These are phyloP conservation scores for Neofusicoccum umdonicola DNA, from an alignment of 2,329 filamentous ascomycete genomes.

Conservation along the genomic window DNA sequence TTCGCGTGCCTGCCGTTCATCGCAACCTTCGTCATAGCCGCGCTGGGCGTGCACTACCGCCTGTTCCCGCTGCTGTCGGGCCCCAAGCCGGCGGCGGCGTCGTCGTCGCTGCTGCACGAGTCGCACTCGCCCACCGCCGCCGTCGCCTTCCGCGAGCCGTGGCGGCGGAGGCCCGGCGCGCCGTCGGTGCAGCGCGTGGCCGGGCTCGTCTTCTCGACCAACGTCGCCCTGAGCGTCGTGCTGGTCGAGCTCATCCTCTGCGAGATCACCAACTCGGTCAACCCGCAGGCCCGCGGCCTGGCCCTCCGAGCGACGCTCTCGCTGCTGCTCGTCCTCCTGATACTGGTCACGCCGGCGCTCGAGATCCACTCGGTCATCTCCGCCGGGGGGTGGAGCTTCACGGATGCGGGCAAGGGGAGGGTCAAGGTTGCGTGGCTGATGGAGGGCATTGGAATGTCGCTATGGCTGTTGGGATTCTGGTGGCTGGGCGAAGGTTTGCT, in stretches of 20 bases:
- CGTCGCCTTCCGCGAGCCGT: slow-evolving; percentile 21
- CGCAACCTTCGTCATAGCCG: slow-evolving; percentile 65
- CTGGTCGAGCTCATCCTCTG: slow-evolving; percentile 78
- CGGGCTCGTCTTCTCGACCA: slow-evolving; percentile 70
- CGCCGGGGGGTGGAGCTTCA: slow-evolving; percentile 60
- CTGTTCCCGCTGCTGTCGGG: slow-evolving; percentile 72
- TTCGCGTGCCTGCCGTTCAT: slow-evolving; percentile 68
- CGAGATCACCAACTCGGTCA: slow-evolving; percentile 76
- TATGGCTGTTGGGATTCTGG: slow-evolving; percentile 77
- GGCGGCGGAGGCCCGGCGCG: background rate
- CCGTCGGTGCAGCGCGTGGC: slow-evolving; percentile 43
- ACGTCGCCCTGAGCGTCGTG: slow-evolving; percentile 73
- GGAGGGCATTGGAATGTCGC: slow-evolving; percentile 60
- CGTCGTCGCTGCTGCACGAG: slow-evolving; percentile 58
- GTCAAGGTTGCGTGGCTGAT: slow-evolving; percentile 63
- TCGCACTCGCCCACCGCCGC: slow-evolving; percentile 57
- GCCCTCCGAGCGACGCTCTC: slow-evolving; percentile 70
- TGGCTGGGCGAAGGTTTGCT: slow-evolving; percentile 66
- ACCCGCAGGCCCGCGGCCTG: slow-evolving; percentile 63
- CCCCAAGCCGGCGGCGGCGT: slow-evolving; percentile 37
- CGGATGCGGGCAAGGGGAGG: slow-evolving; percentile 50
- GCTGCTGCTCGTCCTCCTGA: slow-evolving; percentile 67
- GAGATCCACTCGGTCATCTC: slow-evolving; percentile 67
- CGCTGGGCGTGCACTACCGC: slow-evolving; percentile 61
- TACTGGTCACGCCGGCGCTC: slow-evolving; percentile 74